phyloP scores from a whole-genome alignment of 1,284 basidiomycete species.

The Peniophora sp. region DNA sequence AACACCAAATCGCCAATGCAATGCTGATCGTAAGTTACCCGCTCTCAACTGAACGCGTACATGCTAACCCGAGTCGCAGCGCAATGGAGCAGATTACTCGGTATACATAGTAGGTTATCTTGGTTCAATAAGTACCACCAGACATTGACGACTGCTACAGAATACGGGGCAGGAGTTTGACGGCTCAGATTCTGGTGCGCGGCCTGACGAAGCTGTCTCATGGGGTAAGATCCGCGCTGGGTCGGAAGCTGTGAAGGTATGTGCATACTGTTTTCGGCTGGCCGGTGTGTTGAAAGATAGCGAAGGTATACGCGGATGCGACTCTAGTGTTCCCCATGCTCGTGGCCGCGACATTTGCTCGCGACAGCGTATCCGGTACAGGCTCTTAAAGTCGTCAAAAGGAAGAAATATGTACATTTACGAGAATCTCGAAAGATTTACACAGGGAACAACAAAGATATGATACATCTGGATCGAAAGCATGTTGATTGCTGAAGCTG shows the following conservation, averaged over 20 bases:
- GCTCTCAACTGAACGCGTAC: not conserved
- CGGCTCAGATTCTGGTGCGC: constrained; percentile 94
- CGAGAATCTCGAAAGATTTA: too few relatives aligned
- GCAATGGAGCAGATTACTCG: constrained; percentile 96
- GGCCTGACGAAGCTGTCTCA: constrained; percentile 97
- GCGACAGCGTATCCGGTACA: too few relatives aligned
- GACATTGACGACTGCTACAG: constrained; percentile 27
- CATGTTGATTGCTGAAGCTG: too few relatives aligned
- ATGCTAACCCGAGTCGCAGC: constrained; percentile 36
- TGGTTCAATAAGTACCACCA: constrained; percentile 4
- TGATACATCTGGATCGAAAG: too few relatives aligned
- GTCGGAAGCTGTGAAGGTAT: constrained; percentile 87
- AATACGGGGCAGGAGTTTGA: constrained; percentile 99
- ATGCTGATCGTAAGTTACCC: constrained; percentile 82
- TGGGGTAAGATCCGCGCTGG: constrained; percentile 97
- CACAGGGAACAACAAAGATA: too few relatives aligned
- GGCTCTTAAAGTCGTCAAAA: too few relatives aligned
- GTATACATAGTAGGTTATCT: constrained; percentile 76
- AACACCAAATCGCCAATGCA: constrained; percentile 98
- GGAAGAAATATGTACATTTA: too few relatives aligned
- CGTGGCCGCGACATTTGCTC: constrained; percentile 64
- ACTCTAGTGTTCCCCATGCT: constrained; percentile 70
- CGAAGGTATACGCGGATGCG: constrained; percentile 49
- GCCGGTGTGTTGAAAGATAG: not conserved
- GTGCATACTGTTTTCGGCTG: not conserved